Evolutionary conservation across 2,329 filamentous ascomycete genomes (phyloP).

Genomic region (Aureobasidium sp.): DNA sequence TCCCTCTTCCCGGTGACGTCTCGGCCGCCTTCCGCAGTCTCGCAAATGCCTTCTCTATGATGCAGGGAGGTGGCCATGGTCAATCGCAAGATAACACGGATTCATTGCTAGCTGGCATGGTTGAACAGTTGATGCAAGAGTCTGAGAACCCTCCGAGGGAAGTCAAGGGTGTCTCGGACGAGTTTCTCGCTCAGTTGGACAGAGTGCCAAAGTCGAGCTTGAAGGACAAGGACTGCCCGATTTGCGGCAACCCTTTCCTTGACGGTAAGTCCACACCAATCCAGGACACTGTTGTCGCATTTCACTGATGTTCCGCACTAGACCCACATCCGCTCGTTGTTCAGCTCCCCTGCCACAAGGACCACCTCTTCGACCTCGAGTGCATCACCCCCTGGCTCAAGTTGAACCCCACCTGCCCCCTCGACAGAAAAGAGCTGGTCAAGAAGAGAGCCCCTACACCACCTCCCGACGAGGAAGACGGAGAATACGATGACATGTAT

Average conservation of each 20-base stretch:
- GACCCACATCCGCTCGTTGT: conserved; percentile 57
- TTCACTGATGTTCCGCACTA: conserved; percentile 17
- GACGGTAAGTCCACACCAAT: conserved; percentile 36
- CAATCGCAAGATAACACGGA: conserved; percentile 18
- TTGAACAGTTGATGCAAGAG: conserved; percentile 45
- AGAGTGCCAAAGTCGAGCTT: conserved; percentile 49
- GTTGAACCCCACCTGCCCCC: conserved; percentile 54
- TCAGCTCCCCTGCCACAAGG: conserved; percentile 51
- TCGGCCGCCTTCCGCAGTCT: conserved; percentile 51
- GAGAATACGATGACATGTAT: conserved; percentile 45
- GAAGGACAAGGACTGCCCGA: conserved; percentile 49
- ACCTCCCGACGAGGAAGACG: conserved; percentile 41
- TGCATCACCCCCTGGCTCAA: conserved; percentile 58
- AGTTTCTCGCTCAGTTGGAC: conserved; percentile 53
- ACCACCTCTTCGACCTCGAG: conserved; percentile 56
- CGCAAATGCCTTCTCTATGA: conserved; percentile 52
- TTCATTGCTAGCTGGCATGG: conserved; percentile 45
- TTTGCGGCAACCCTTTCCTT: conserved; percentile 53
- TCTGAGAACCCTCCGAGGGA: conserved; percentile 53
- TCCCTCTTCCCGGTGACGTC: conserved; percentile 53
- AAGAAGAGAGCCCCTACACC: conserved; percentile 41
- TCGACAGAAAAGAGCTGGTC: conserved; percentile 51
- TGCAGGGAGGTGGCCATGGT: conserved; percentile 35
- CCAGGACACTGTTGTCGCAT: neutral
- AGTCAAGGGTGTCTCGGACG: conserved; percentile 53